Evolutionary conservation across 1,284 basidiomycete species (phyloP).

Genomic region (Thelephora terrestris): DNA sequence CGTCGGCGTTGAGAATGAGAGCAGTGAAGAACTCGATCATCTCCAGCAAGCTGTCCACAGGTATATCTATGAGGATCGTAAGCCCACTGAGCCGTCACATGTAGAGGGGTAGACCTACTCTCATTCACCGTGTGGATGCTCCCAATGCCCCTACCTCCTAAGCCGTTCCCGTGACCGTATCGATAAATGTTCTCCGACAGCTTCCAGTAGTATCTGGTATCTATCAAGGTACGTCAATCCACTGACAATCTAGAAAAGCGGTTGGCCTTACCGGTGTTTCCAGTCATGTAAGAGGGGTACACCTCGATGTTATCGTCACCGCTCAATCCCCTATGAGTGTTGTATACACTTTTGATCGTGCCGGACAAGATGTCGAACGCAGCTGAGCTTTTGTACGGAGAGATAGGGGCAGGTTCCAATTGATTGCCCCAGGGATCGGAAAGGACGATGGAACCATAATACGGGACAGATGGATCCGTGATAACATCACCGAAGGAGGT

Average conservation of each 20-base stretch:
- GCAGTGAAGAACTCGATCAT: constrained; percentile 36
- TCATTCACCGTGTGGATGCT: constrained; percentile 51
- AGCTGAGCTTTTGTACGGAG: constrained; percentile 27
- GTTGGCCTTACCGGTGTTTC: constrained; percentile 26
- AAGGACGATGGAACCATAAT: constrained; percentile 19
- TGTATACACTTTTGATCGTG: constrained; percentile 31
- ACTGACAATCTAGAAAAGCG: not conserved
- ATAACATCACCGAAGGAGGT: constrained; percentile 34
- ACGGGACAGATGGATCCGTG: constrained; percentile 10
- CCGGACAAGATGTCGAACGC: constrained; percentile 40
- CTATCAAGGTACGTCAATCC: constrained; percentile 15
- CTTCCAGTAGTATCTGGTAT: constrained; percentile 38
- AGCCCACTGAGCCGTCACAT: not conserved
- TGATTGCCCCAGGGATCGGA: constrained; percentile 30
- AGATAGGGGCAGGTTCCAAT: constrained; percentile 46
- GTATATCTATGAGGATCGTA: constrained; percentile 22
- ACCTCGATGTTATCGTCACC: constrained; percentile 20
- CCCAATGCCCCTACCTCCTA: not conserved
- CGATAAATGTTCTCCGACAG: constrained; percentile 38
- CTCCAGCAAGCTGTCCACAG: constrained; percentile 29
- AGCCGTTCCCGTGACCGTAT: constrained; percentile 29
- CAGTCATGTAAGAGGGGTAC: constrained; percentile 8
- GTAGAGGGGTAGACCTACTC: constrained; percentile 14
- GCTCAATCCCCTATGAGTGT: constrained; percentile 13
- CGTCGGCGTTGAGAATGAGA: constrained; percentile 39